Evolutionary conservation across 2,329 filamentous ascomycete genomes (phyloP).

Genomic region (Pestalotiopsis sp.): DNA sequence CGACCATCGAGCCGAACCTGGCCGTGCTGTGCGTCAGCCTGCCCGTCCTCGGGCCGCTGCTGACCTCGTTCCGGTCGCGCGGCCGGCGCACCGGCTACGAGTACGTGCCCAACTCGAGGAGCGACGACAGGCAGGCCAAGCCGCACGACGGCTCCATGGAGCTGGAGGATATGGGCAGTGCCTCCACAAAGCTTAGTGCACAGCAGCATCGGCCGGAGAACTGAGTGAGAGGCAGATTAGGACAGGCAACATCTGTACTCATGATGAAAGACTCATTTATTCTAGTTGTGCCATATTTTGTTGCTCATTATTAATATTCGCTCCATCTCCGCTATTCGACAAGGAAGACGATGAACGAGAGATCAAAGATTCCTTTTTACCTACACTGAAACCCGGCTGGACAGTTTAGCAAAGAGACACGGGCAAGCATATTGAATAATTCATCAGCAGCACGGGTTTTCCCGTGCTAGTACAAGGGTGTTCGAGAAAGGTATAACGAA

Average conservation of each 20-base stretch:
- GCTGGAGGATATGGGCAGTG: not conserved
- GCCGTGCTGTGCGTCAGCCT: constrained; percentile 3
- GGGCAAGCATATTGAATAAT: too few relatives aligned
- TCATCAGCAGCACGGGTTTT: too few relatives aligned
- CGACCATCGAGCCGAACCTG: constrained; percentile 10
- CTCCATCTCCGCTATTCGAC: too few relatives aligned
- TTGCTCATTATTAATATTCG: too few relatives aligned
- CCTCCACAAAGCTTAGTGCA: not conserved
- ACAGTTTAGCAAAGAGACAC: too few relatives aligned
- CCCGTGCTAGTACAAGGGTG: too few relatives aligned
- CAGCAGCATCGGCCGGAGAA: not conserved
- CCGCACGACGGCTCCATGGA: not conserved
- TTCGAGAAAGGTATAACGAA: too few relatives aligned
- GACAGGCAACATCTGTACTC: too few relatives aligned
- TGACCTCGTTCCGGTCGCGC: not conserved
- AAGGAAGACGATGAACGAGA: too few relatives aligned
- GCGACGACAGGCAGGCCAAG: not conserved
- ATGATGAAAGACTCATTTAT: not conserved
- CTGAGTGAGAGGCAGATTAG: not conserved
- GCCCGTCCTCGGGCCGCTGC: not conserved
- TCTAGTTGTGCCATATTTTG: not conserved
- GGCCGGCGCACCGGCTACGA: not conserved
- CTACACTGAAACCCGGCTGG: too few relatives aligned
- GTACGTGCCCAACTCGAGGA: not conserved
- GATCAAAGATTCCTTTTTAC: too few relatives aligned